These are phyloP conservation scores for Epichloe uncinata DNA, from an alignment of 2,329 filamentous ascomycete genomes.

Conservation along the genomic window DNA sequence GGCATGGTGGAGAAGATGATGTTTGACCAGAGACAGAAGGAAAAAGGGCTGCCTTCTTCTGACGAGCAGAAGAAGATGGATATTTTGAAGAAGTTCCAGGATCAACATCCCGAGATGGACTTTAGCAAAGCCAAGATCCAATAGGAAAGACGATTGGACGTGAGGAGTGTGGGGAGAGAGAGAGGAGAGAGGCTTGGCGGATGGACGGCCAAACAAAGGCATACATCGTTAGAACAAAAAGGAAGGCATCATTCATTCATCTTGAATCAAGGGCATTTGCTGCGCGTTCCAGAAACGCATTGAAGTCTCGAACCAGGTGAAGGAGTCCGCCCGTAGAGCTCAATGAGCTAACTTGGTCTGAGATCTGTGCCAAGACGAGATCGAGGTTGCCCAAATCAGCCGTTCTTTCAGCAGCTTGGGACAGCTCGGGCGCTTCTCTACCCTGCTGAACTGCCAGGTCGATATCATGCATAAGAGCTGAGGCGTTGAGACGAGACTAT, in stretches of 20 bases:
- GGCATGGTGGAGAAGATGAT: conserved; percentile 99
- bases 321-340: conserved; percentile 39
- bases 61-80: conserved; percentile 95
- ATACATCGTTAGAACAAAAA: neutral
- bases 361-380: conserved; percentile 39
- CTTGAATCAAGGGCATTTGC: conserved; percentile 40
- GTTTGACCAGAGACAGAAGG: conserved; percentile 97
- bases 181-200: neutral
- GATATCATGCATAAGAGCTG: conserved; percentile 46
- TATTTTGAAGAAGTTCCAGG: conserved; percentile 85
- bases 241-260: conserved; percentile 11
- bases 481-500: conserved; percentile 37
- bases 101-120: conserved; percentile 60
- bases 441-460: conserved; percentile 43
- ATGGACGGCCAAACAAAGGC: neutral
- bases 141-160: conserved; percentile 20
- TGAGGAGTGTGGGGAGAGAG: neutral
- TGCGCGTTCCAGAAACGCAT: conserved; percentile 48
- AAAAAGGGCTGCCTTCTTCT: conserved; percentile 69
- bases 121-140: conserved; percentile 57
- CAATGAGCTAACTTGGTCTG: conserved; percentile 37
- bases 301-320: conserved; percentile 46
- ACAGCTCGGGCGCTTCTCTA: conserved; percentile 33
- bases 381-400: conserved; percentile 44
- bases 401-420: conserved; percentile 30